Percentiles rank a stretch among this genome's conserved stretches.
Conservation (phyloP, 1,284 basidiomycete genomes). For the Vanrija sp. region DNA sequence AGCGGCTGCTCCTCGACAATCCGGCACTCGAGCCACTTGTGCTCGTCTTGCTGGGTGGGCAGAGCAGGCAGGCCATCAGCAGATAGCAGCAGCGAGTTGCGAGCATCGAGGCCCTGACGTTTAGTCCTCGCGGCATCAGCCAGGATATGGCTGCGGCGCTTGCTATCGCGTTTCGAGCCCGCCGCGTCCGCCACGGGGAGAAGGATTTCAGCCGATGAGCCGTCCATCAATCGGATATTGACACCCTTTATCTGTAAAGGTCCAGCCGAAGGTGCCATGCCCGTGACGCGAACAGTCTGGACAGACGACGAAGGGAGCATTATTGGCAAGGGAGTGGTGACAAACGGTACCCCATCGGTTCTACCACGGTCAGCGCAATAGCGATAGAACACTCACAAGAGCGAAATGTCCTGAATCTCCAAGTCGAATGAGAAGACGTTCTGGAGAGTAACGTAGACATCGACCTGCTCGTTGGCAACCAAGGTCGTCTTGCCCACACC, state of each 20-base stretch:
- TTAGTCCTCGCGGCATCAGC: conserved; percentile 51
- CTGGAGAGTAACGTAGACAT: conserved; percentile 76
- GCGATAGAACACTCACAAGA: conserved; percentile 59
- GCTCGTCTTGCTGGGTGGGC: neutral
- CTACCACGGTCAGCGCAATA: conserved; percentile 49
- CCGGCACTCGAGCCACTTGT: conserved; percentile 39
- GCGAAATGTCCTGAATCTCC: conserved; percentile 70
- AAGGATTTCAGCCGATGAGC: conserved; percentile 66
- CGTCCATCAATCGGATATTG: conserved; percentile 68
- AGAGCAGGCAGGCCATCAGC: neutral
- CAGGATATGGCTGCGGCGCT: conserved; percentile 50
- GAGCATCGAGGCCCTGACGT: conserved; percentile 31
- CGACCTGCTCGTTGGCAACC: conserved; percentile 76
- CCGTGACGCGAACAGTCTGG: conserved; percentile 69
- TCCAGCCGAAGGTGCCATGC: conserved; percentile 65
- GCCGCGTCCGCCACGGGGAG: conserved; percentile 69
- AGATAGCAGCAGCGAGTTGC: conserved; percentile 10
- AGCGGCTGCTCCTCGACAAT: conserved; percentile 83
- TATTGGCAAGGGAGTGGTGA: conserved; percentile 59
- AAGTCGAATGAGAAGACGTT: conserved; percentile 91
- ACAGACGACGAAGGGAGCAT: conserved; percentile 68
- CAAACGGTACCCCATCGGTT: conserved; percentile 73
- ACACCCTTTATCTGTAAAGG: conserved; percentile 71
- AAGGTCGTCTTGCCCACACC: conserved; percentile 60
- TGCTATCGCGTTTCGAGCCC: conserved; percentile 58